A percentile compares a stretch with the other conserved stretches of the same genome.
Conservation (phyloP, 129 eudicot genomes). For the Apium graveolens region DNA sequence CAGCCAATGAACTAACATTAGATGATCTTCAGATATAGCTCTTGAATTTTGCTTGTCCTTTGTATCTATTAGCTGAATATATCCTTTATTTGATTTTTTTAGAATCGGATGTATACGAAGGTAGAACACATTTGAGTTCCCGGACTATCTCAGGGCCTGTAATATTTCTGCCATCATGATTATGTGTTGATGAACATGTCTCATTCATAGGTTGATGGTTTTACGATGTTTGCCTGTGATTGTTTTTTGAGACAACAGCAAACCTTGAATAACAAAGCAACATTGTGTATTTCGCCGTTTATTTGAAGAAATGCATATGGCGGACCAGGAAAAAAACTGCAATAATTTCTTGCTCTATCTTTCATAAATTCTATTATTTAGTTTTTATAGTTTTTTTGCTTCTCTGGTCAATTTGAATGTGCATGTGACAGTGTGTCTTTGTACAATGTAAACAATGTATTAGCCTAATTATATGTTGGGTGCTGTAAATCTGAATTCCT, state of each 20-base stretch:
- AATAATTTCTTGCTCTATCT: background rate
- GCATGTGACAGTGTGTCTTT: background rate
- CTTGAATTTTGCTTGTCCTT: background rate
- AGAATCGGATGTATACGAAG: background rate
- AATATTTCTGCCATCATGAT: background rate
- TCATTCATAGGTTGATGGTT: background rate
- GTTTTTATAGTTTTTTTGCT: background rate
- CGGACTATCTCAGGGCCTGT: background rate
- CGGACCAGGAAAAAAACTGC: background rate
- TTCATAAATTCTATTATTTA: background rate
- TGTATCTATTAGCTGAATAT: constrained; percentile 2
- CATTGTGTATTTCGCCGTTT: background rate
- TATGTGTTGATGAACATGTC: background rate
- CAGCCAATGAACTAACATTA: constrained; percentile 24
- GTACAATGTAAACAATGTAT: background rate
- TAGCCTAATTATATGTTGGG: background rate
- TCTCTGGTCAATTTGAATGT: background rate
- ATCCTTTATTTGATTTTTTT: background rate
- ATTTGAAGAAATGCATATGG: background rate
- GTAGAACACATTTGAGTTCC: background rate
- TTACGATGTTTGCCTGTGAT: background rate
- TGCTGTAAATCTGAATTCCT: background rate
- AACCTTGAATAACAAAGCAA: background rate
- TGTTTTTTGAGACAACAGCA: background rate
- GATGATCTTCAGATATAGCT: constrained; percentile 8